Base-by-base conservation (phyloP, 2,329 filamentous ascomycete species). In the Exutisphaerella laricina region DNA sequence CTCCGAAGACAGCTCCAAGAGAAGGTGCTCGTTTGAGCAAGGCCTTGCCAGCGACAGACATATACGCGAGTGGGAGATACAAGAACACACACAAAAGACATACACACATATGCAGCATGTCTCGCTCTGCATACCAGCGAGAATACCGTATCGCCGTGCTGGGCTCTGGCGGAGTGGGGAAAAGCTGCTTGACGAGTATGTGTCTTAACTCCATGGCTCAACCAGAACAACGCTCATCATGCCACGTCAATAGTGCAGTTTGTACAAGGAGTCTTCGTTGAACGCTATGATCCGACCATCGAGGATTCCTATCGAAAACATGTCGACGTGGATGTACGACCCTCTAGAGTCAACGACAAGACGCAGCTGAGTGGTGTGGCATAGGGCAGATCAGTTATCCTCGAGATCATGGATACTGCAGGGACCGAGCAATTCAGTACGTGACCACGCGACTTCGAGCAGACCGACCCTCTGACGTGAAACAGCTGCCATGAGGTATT, bases 241-340 rank as follows among this genome's bases (percentile, higher is more conserved):
- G 17, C 39, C 39, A 32, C 38, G 32, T 32, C 37, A 35, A 48
- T 59, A 88, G 88, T 88, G 59, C 88, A 94, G 73, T 94, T 94
- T 60, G 88, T 94, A 39, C 87, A 92, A 66, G 89, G 92, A 69
- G 84, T 94, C 58, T 94, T 88, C 85, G 90, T 94, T 62, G 88
- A 94, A 66, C 75, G 73, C 51, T 80, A 80, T 61, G 76, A 80
- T 60, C 76, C 76, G 2, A 80, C 76, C 6, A 79, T 80, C 51
- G 76, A 80, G 58, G 76, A 80, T 57, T 78, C 75, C 9, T 79
- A 79, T 54, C 67, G 75, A 31, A 80, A 79, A 58, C 70, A 73
- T 31, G 72, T 79, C 43, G 73, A 88, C 56, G 85, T 95, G 50
- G 88, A 95, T 74, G 88, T 92, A 70, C 74, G 85, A 78, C 13